Conservation (phyloP, 495 filamentous ascomycete genomes). For the Astrothelium macrocarpum region DNA sequence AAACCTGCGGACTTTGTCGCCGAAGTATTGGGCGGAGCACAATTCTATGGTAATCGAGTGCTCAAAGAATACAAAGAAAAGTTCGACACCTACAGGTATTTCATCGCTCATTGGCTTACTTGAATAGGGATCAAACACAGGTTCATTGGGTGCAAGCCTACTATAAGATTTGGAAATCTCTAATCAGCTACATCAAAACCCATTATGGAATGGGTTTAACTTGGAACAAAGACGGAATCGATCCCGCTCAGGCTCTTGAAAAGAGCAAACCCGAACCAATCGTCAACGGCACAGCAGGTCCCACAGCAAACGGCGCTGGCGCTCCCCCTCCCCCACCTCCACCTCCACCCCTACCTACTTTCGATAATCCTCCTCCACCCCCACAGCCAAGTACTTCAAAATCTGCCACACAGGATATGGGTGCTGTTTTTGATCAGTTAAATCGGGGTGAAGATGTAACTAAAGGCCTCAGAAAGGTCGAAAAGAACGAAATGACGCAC, state of each 20-base stretch:
- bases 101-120: conserved; percentile 8
- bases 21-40: conserved; percentile 65
- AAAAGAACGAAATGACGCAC: conserved; percentile 91
- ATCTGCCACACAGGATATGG: conserved; percentile 48
- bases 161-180: conserved; percentile 74
- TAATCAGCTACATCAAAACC: conserved; percentile 69
- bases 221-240: conserved; percentile 77
- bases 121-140: conserved; percentile 60
- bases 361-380: conserved; percentile 61
- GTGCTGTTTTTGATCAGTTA: conserved; percentile 79
- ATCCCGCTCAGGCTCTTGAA: conserved; percentile 59
- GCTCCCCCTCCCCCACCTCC: conserved; percentile 49
- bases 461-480: conserved; percentile 79
- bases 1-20: conserved; percentile 75
- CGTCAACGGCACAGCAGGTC: conserved; percentile 30
- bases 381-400: conserved; percentile 46
- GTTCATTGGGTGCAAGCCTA: conserved; percentile 81
- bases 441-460: conserved; percentile 84
- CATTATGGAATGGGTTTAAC: conserved; percentile 68
- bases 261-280: conserved; percentile 45
- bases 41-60: conserved; percentile 88
- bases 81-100: conserved; percentile 32
- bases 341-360: conserved; percentile 48
- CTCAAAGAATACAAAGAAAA: conserved; percentile 84
- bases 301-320: conserved; percentile 32